phyloP scores from a whole-genome alignment of 768 basidiomycete genomes.

The Amanita molliuscula region DNA sequence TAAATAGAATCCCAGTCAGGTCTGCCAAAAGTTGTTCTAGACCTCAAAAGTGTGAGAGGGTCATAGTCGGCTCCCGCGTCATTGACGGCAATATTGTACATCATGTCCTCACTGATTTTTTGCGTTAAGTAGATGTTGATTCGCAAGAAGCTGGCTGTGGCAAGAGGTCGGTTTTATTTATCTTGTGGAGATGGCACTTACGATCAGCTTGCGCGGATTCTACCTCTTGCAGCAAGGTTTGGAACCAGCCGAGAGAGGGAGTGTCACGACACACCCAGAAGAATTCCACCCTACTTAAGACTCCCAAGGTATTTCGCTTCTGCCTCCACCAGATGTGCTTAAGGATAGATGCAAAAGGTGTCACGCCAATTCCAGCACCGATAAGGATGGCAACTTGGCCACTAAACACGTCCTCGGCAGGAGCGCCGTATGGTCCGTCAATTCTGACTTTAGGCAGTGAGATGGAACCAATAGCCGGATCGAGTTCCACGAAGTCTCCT shows the following conservation, averaged over 20 bases:
- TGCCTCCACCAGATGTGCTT: slow-evolving; percentile 96
- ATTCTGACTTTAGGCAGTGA: slow-evolving; percentile 64
- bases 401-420: slow-evolving; percentile 83
- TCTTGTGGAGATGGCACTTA: slow-evolving; percentile 26
- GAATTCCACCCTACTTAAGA: slow-evolving; percentile 84
- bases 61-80: slow-evolving; percentile 81
- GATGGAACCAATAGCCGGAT: slow-evolving; percentile 33
- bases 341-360: slow-evolving; percentile 89
- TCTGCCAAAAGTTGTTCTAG: slow-evolving; percentile 86
- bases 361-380: slow-evolving; percentile 93
- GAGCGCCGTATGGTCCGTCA: slow-evolving; percentile 90
- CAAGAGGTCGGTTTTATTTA: slow-evolving; percentile 9
- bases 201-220: slow-evolving; percentile 86
- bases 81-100: slow-evolving; percentile 88
- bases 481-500: slow-evolving; percentile 78
- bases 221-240: slow-evolving; percentile 76
- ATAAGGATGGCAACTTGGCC: slow-evolving; percentile 85
- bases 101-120: slow-evolving; percentile 76
- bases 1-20: slow-evolving; percentile 87
- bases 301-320: slow-evolving; percentile 63
- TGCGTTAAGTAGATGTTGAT: slow-evolving; percentile 89
- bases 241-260: slow-evolving; percentile 99
- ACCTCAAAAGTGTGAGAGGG: slow-evolving; percentile 79
- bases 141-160: slow-evolving; percentile 77
- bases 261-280: slow-evolving; percentile 91